Evolutionary conservation across 108 stramenopile genomes (phyloP), one percentile per base, ranked within the genome.

Genomic region (Pseudonitzschia multistriata): DNA sequence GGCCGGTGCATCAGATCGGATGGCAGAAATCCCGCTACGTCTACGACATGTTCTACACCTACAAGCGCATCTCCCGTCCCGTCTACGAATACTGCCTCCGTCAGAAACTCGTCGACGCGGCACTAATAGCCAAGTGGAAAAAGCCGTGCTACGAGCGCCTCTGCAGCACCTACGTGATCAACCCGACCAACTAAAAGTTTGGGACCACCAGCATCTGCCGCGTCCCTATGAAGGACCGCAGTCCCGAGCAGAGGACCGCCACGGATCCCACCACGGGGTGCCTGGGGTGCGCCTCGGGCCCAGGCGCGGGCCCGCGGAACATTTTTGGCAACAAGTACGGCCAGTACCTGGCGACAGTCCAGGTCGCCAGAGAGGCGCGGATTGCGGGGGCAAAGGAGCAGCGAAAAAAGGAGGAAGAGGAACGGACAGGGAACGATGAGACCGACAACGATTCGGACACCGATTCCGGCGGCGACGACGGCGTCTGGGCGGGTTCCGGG

Each of bases 251-350:
- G 37, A 63, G 72, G 80, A 67, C 61, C 31, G 93, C 96, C 3
- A 83, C 84, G 74, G 96, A 96, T 81, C 91, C 93, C 3, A 95
- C 89, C 25, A 97, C 96, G 52, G 99, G 99, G 5, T 99, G 99
- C 78, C 68, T 88, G 19, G 99, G 99, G 3, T 99, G 99, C 80
- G 97, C 98, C 0, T 95, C 93, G 4, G 98, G 98, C 17, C 82
- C 85, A 30, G 94, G 85, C 13, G 90, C 87, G 30, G 92, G 90
- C 1, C 88, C 87, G n/a, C 65, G 82, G 39, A 99, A 99, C 86
- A 98, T 99, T 57, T 99, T 99, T 79, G 99, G 98, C 45, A 99
- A 99, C 88, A 99, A 99, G 72, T 99, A 99, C 73, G 99, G 99
- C 5, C 98, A 99, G 85, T 90, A 94, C 74, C 79, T 99, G 49